Conservation (phyloP, 805 yeast genomes). For the Candida insectorum region DNA sequence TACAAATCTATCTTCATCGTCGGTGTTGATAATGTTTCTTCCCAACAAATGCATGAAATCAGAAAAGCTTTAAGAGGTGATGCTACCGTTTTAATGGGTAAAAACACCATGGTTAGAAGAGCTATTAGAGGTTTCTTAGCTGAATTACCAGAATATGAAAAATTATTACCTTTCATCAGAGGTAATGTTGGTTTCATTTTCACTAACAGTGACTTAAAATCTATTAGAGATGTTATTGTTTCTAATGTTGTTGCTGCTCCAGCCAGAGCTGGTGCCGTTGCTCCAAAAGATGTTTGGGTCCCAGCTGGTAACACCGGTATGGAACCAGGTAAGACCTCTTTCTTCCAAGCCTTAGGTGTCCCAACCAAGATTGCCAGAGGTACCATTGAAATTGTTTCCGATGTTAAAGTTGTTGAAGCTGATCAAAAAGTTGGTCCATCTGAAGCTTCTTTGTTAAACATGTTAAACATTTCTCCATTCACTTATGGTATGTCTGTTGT, state of each 20-base stretch:
- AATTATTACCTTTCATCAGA: conserved; percentile 87
- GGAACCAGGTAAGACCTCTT: conserved; percentile 99
- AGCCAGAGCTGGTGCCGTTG: conserved; percentile 99
- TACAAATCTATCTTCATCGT: conserved; percentile 98
- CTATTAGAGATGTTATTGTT: conserved; percentile 82
- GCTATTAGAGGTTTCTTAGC: conserved; percentile 94
- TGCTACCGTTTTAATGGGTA: conserved; percentile 98
- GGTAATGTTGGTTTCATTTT: conserved; percentile 99
- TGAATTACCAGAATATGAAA: conserved; percentile 96
- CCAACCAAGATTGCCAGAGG: conserved; percentile 99
- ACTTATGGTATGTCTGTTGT: conserved; percentile 96
- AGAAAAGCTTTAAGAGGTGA: conserved; percentile 94
- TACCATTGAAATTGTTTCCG: conserved; percentile 98
- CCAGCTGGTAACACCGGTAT: conserved; percentile 99
- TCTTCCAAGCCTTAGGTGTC: conserved; percentile 99
- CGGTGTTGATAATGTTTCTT: conserved; percentile 99
- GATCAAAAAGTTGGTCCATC: conserved; percentile 95
- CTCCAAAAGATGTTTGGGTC: conserved; percentile 96
- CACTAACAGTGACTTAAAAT: conserved; percentile 94
- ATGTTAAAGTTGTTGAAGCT: conserved; percentile 89
- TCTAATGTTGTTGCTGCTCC: conserved; percentile 99
- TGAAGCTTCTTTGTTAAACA: conserved; percentile 97
- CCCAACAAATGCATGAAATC: conserved; percentile 99
- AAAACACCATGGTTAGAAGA: conserved; percentile 99
- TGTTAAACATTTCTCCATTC: conserved; percentile 99